Percentiles rank a stretch among this genome's conserved stretches.
Conservation (phyloP, 495 filamentous ascomycete genomes). For the Barbatosphaeria neglecta region DNA sequence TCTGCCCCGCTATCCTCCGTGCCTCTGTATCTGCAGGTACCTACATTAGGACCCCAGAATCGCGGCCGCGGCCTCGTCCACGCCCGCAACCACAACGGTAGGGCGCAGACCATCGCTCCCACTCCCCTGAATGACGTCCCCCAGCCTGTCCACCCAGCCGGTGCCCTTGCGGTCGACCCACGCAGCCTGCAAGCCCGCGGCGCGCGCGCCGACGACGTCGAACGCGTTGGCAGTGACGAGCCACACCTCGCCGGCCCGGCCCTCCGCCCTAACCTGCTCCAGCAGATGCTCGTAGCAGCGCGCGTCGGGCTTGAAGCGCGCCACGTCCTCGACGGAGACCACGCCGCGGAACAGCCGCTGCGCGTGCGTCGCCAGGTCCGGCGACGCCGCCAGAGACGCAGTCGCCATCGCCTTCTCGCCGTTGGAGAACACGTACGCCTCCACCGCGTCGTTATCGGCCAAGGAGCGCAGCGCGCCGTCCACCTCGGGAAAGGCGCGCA, state of each 20-base stretch:
- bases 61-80: slow-evolving; percentile 35
- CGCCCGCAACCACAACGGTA: slow-evolving; percentile 31
- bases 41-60: too few relatives aligned
- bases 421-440: slow-evolving; percentile 64
- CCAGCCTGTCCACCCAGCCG: slow-evolving; percentile 42
- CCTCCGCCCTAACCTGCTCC: slow-evolving; percentile 34
- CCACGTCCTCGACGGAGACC: slow-evolving; percentile 49
- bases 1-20: not conserved
- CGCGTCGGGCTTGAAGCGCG: slow-evolving; percentile 59
- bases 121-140: slow-evolving; percentile 24
- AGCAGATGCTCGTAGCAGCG: slow-evolving; percentile 51
- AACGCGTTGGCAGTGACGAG: slow-evolving; percentile 72
- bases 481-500: slow-evolving; percentile 63
- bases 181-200: slow-evolving; percentile 45
- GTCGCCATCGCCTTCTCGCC: slow-evolving; percentile 54
- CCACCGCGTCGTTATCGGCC: slow-evolving; percentile 20
- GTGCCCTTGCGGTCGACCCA: slow-evolving; percentile 55
- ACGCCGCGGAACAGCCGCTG: slow-evolving; percentile 38
- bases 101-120: slow-evolving; percentile 23
- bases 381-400: slow-evolving; percentile 38
- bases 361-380: slow-evolving; percentile 15
- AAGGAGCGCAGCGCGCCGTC: slow-evolving; percentile 36
- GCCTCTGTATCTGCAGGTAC: too few relatives aligned
- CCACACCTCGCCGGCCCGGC: slow-evolving; percentile 49
- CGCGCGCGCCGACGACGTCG: slow-evolving; percentile 52